Evolutionary conservation across 2,329 filamentous ascomycete species (phyloP), one percentile per base, ranked within the genome.

Genomic region (Nectriaceae sp.): DNA sequence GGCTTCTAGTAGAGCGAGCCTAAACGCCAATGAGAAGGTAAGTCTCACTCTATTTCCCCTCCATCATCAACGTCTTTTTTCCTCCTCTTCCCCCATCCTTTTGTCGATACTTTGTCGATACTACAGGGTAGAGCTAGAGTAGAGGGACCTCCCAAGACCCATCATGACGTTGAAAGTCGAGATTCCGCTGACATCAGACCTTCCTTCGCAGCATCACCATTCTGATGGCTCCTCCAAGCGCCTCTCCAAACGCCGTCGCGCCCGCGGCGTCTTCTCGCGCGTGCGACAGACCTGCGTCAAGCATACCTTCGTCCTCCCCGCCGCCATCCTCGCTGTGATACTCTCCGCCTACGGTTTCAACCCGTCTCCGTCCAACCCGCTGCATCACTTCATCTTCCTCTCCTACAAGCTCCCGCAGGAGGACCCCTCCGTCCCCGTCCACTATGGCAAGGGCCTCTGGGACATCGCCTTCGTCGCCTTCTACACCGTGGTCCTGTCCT

Each of bases 401-500:
- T 94, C 91, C 42, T 97, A 97, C 74, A 82, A 83, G 47, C 77
- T 92, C 49, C 82, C 87, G 15, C 60, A 63, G 36, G 52, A 59
- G 22, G 68, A 73, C 33, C 65, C 70, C 35, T 67, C 68, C 46
- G 72, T 74, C 61, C 70, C 79, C 61, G 50, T 75, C 16, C 88
- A 92, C 64, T 97, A 96, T 73, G 91, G 87, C 68, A 97, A 97
- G 70, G 92, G 92, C n/a, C 77, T 71, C 35, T 88, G 86, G 75
- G 92, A 97, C 67, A 77, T 96, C 45, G 88, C 88, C 37, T 93
- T 97, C 62, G 89, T 97, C 46, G 75, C 76, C 50, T 97, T 97
- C 74, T 97, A 97, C 73, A 93, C 83, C 35, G 75, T 97, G 48
- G 87, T 97, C 19, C 80, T 97, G 52, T 91, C 89, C 52, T 97